Percentiles rank a stretch among this genome's conserved stretches.
Conservation (phyloP, 108 stramenopile species). For the Conticribra weissflogii region DNA sequence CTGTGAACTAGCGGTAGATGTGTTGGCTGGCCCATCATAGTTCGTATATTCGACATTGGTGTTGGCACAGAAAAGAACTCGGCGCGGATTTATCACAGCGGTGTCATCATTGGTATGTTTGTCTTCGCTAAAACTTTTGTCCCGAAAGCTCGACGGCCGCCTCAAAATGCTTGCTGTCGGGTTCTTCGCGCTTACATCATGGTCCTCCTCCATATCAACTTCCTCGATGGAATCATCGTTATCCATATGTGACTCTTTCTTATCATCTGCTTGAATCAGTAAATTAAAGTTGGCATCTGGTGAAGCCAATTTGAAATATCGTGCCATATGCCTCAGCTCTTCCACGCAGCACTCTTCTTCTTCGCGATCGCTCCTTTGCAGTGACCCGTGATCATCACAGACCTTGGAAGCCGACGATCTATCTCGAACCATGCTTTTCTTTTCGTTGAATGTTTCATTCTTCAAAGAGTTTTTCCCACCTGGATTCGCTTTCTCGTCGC, state of each 20-base stretch:
- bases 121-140: neutral
- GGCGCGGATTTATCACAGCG: constrained; percentile 8
- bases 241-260: constrained; percentile 60
- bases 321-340: constrained; percentile 54
- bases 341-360: constrained; percentile 81
- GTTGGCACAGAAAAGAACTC: constrained; percentile 50
- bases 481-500: constrained; percentile 6
- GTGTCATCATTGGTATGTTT: neutral
- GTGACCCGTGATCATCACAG: constrained; percentile 61
- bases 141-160: constrained; percentile 8
- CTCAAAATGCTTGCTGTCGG: constrained; percentile 24
- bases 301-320: constrained; percentile 48
- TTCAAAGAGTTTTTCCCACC: neutral
- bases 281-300: constrained; percentile 62
- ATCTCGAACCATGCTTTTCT: too few species aligned
- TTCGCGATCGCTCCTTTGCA: constrained; percentile 44
- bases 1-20: constrained; percentile 71
- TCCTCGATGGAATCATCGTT: constrained; percentile 54
- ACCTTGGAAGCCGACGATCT: too few species aligned
- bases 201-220: constrained; percentile 27
- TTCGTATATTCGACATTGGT: constrained; percentile 43
- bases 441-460: neutral
- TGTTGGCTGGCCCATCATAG: constrained; percentile 42
- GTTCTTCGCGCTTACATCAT: constrained; percentile 2
- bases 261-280: constrained; percentile 28